phyloP scores from a whole-genome alignment of 2,329 filamentous ascomycete genomes.

The Alternaria triticimaculans region DNA sequence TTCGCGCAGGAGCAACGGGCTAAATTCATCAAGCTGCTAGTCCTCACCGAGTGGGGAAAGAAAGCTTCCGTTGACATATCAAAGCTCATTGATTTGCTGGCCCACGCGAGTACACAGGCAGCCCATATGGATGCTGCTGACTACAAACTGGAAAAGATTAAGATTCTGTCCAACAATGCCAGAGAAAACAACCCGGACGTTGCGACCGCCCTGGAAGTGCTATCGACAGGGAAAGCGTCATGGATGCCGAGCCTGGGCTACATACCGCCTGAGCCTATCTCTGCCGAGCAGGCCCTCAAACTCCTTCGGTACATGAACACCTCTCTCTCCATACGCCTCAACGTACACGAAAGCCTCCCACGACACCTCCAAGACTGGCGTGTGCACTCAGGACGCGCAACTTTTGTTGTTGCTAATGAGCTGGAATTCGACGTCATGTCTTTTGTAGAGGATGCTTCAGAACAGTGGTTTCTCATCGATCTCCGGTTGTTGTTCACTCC shows the following conservation, averaged over 20 bases:
- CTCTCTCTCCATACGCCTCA: constrained; percentile 80
- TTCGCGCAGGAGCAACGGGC: constrained; percentile 82
- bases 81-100: constrained; percentile 85
- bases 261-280: constrained; percentile 74
- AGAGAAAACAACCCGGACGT: constrained; percentile 90
- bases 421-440: constrained; percentile 95
- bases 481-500: constrained; percentile 84
- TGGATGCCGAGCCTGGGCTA: constrained; percentile 86
- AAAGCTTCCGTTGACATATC: constrained; percentile 70
- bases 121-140: constrained; percentile 54
- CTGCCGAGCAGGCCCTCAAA: constrained; percentile 73
- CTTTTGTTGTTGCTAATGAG: constrained; percentile 81
- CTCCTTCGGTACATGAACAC: constrained; percentile 84
- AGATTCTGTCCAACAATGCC: constrained; percentile 72
- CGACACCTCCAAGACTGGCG: constrained; percentile 77
- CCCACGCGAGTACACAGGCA: constrained; percentile 64
- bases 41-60: constrained; percentile 89
- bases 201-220: constrained; percentile 82
- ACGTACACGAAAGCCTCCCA: constrained; percentile 83
- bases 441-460: constrained; percentile 79
- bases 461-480: constrained; percentile 94
- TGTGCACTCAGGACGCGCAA: constrained; percentile 85
- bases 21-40: constrained; percentile 90
- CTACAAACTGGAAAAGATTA: constrained; percentile 70
- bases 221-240: constrained; percentile 77